phyloP scores from a whole-genome alignment of 805 yeast genomes.

The Candida fluviatilis region DNA sequence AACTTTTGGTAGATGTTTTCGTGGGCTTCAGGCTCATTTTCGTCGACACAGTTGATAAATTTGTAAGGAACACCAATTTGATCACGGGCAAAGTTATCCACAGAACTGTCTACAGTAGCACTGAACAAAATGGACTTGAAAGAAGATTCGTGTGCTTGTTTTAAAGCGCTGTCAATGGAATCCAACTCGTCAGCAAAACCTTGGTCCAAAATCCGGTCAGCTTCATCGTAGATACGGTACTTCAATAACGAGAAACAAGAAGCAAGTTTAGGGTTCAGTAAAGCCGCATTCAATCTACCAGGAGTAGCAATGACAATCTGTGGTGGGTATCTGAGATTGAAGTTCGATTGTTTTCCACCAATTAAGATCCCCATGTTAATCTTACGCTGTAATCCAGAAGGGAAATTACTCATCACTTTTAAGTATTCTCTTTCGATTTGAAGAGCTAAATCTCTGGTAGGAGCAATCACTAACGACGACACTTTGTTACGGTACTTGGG shows the following conservation, averaged over 20 bases:
- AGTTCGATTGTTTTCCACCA: conserved; percentile 54
- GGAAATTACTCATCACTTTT: conserved; percentile 33
- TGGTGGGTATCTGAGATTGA: conserved; percentile 32
- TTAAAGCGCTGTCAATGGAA: conserved; percentile 50
- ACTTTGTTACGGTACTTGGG: conserved; percentile 41
- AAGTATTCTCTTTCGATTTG: conserved; percentile 69
- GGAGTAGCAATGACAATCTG: conserved; percentile 84
- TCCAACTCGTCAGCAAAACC: conserved; percentile 71
- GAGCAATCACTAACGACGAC: conserved; percentile 65
- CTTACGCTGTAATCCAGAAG: conserved; percentile 12
- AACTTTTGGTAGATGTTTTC: conserved; percentile 71
- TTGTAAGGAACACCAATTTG: conserved; percentile 52
- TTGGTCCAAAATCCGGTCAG: conserved; percentile 78
- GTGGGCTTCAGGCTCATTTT: conserved; percentile 69
- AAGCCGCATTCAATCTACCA: conserved; percentile 69
- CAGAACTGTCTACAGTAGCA: conserved; percentile 77
- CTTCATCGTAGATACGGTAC: conserved; percentile 82
- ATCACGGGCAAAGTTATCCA: conserved; percentile 57
- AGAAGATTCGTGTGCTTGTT: conserved; percentile 22
- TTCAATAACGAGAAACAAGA: conserved; percentile 50
- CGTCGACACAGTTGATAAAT: conserved; percentile 70
- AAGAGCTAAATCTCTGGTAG: conserved; percentile 87
- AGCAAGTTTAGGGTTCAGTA: conserved; percentile 43
- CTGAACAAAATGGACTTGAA: conserved; percentile 76
- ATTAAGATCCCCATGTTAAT: conserved; percentile 50